Conservation (phyloP, 2,329 filamentous ascomycete species). For the Penicillium sp. region DNA sequence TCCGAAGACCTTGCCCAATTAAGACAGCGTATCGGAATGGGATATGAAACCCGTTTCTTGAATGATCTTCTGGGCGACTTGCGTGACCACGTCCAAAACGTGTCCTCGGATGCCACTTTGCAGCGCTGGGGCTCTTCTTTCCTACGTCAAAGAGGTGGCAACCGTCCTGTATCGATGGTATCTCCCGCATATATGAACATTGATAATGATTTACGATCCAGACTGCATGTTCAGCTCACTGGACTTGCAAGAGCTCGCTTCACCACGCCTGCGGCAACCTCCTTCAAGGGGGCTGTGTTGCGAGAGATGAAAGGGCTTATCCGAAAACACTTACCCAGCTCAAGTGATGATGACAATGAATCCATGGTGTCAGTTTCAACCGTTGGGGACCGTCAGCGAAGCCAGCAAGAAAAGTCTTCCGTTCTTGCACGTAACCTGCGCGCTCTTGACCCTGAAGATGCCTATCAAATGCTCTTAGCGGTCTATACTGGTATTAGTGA, state of each 20-base stretch:
- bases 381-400: conserved; percentile 65
- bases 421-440: conserved; percentile 85
- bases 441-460: conserved; percentile 77
- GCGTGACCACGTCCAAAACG: conserved; percentile 72
- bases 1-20: conserved; percentile 74
- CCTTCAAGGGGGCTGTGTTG: conserved; percentile 79
- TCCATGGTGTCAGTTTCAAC: conserved; percentile 87
- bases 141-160: conserved; percentile 67
- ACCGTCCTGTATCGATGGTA: conserved; percentile 65
- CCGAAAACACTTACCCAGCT: conserved; percentile 81
- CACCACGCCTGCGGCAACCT: conserved; percentile 75
- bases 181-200: conserved; percentile 78
- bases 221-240: conserved; percentile 68
- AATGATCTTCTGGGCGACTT: conserved; percentile 76
- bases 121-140: conserved; percentile 81
- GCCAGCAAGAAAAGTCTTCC: conserved; percentile 85
- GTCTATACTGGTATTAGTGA: conserved; percentile 89
- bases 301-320: conserved; percentile 86
- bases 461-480: conserved; percentile 76
- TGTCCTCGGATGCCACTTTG: conserved; percentile 71
- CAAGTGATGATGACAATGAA: conserved; percentile 89
- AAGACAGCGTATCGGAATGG: conserved; percentile 78
- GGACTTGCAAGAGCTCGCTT: conserved; percentile 82
- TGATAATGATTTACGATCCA: conserved; percentile 67
- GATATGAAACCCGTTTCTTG: conserved; percentile 79